phyloP scores from a whole-genome alignment of 2,329 filamentous ascomycete genomes.

The Cladosporium sp. region DNA sequence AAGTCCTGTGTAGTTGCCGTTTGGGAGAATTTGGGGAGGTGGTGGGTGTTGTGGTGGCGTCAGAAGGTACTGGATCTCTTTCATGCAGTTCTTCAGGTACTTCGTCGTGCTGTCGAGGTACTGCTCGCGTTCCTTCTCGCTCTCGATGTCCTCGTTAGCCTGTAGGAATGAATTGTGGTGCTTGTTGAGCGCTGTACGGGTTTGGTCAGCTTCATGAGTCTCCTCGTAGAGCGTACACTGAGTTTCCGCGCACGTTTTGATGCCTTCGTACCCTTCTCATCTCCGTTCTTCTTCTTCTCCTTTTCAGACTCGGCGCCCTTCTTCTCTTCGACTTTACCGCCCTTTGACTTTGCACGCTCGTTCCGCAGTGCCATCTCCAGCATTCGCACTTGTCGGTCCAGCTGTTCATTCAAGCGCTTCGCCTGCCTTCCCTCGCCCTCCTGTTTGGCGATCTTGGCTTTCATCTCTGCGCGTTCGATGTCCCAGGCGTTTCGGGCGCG shows the following conservation, averaged over 20 bases:
- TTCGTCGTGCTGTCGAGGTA: slow-evolving; percentile 63
- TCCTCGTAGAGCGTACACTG: neutral
- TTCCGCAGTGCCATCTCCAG: slow-evolving; percentile 85
- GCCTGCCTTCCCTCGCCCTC: slow-evolving; percentile 86
- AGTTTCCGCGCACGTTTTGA: slow-evolving; percentile 26
- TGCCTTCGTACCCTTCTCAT: slow-evolving; percentile 25
- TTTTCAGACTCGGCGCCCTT: slow-evolving; percentile 21
- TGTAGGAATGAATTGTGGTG: slow-evolving; percentile 54
- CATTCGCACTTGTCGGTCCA: slow-evolving; percentile 87
- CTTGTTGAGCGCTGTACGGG: slow-evolving; percentile 44
- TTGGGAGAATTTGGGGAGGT: slow-evolving; percentile 49
- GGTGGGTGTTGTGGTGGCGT: slow-evolving; percentile 64
- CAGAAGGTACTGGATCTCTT: slow-evolving; percentile 68
- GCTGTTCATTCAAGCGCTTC: slow-evolving; percentile 82
- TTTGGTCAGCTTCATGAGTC: slow-evolving; percentile 23
- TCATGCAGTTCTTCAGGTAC: slow-evolving; percentile 65
- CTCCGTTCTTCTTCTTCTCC: slow-evolving; percentile 22
- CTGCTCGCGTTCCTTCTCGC: slow-evolving; percentile 57
- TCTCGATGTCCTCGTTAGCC: slow-evolving; percentile 42
- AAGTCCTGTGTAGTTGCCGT: slow-evolving; percentile 36
- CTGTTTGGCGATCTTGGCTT: slow-evolving; percentile 89
- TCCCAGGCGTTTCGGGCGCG: slow-evolving; percentile 98
- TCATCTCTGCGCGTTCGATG: slow-evolving; percentile 99
- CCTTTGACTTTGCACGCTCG: slow-evolving; percentile 63
- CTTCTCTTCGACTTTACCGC: slow-evolving; percentile 38